Evolutionary conservation across 2,329 filamentous ascomycete genomes (phyloP).

Genomic region (Talaromyces verruculosus): DNA sequence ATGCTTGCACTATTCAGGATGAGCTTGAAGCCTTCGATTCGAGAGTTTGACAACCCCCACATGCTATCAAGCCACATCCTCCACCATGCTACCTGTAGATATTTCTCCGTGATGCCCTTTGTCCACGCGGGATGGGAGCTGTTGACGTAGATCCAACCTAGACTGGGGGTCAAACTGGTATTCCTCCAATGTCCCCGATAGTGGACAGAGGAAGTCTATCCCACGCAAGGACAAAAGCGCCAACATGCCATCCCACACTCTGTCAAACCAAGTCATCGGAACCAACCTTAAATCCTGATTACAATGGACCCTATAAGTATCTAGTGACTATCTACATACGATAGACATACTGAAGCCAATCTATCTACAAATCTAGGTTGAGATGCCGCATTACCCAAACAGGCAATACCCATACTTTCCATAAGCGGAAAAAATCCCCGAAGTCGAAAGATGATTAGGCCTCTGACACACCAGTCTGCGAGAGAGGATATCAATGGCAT

Average conservation of each 20-base stretch:
- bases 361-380: neutral
- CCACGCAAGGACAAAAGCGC: neutral
- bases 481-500: neutral
- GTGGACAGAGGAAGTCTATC: neutral
- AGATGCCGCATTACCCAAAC: neutral
- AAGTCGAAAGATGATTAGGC: neutral
- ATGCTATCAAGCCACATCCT: neutral
- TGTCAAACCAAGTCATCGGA: neutral
- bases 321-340: neutral
- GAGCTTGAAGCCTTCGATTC: neutral
- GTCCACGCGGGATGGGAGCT: neutral
- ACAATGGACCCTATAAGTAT: neutral
- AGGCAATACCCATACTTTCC: neutral
- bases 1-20: neutral
- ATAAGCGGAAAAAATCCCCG: neutral
- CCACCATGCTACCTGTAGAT: neutral
- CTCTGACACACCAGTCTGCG: neutral
- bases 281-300: neutral
- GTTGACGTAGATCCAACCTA: neutral
- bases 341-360: neutral
- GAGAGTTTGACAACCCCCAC: neutral
- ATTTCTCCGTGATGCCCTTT: neutral
- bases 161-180: neutral
- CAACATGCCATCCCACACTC: neutral
- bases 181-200: neutral